Evolutionary conservation across 1,139 yeast genomes (phyloP), one percentile per base, ranked within the genome.

Genomic region (Tardiomyces blankii): DNA sequence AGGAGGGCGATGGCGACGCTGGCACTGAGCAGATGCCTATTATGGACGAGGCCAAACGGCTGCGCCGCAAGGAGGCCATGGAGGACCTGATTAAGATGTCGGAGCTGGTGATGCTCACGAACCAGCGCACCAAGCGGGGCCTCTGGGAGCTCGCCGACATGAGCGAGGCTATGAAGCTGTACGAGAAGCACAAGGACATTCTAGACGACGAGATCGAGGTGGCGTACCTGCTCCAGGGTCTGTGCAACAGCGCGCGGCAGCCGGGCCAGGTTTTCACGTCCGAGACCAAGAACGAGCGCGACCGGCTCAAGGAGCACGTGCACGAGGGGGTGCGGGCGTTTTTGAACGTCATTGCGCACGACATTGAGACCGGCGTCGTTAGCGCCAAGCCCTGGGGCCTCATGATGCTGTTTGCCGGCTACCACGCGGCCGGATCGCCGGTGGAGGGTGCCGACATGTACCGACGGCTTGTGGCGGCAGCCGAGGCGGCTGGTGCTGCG

Each of bases 381-480:
- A 54, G 52, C 23, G 59, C 75, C 42, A 73, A 72, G 48, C 72
- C 73, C 41, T 73, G 70, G 53, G 82, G 82, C 43, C 71, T 78
- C 38, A 73, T 77, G 65, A 80, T 76, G 54, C 58, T 78, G 42
- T 70, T 77, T 52, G 74, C 80, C 21, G 74, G 80, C n/a, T 75
- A 74, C 58, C 72, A 74, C 53, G 81, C 78, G 51, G 62, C 77
- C 52, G 69, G 73, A 39, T 60, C 74, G 43, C 70, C 73, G 19
- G 67, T 69, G 48, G 79, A 76, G 55, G 80, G 80, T 32, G 69
- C 75, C 32, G 69, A 70, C 46, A 66, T 77, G 47, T 77, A 81
- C 18, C 21, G 73, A 74, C 30, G 66, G 56, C 45, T 60, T 5
- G 16, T 30, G 3, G 16, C 35, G n/a, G 16, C 35, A 3, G 35